Conservation (phyloP, 305 asterid genomes). For the Striga hermonthica region DNA sequence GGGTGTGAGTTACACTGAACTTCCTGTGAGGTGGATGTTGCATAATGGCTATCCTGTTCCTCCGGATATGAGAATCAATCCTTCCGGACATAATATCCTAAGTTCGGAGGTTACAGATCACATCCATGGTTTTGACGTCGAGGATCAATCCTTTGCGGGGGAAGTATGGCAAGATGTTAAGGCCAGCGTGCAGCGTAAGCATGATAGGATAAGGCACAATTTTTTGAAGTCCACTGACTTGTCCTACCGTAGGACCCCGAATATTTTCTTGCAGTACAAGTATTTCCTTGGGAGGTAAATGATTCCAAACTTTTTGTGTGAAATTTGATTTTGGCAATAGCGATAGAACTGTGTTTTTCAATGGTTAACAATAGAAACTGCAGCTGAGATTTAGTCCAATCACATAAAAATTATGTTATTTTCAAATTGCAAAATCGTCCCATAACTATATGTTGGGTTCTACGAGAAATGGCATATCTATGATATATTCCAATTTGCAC, state of each 20-base stretch:
- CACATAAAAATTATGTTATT: no score
- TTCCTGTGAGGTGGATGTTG: slow-evolving; percentile 90
- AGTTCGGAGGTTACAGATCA: slow-evolving; percentile 31
- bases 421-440: no score
- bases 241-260: slow-evolving; percentile 80
- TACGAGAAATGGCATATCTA: not conserved
- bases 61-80: slow-evolving; percentile 58
- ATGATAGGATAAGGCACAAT: slow-evolving; percentile 70
- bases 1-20: slow-evolving; percentile 57
- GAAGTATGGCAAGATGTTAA: slow-evolving; percentile 92
- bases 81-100: slow-evolving; percentile 34
- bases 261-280: slow-evolving; percentile 63
- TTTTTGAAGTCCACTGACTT: slow-evolving; percentile 73
- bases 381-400: not conserved
- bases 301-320: not conserved
- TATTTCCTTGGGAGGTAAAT: slow-evolving; percentile 78
- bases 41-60: slow-evolving; percentile 84
- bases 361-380: not conserved
- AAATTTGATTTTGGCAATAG: not conserved
- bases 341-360: not conserved
- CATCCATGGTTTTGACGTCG: slow-evolving; percentile 35
- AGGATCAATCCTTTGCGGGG: slow-evolving; percentile 80
- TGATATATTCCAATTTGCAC: no score
- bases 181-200: slow-evolving; percentile 60
- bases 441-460: not conserved